Percentiles rank a stretch among this genome's conserved stretches.
Evolutionary conservation across 768 basidiomycete genomes (phyloP).

Genomic region (Lentinus tigrinus): DNA sequence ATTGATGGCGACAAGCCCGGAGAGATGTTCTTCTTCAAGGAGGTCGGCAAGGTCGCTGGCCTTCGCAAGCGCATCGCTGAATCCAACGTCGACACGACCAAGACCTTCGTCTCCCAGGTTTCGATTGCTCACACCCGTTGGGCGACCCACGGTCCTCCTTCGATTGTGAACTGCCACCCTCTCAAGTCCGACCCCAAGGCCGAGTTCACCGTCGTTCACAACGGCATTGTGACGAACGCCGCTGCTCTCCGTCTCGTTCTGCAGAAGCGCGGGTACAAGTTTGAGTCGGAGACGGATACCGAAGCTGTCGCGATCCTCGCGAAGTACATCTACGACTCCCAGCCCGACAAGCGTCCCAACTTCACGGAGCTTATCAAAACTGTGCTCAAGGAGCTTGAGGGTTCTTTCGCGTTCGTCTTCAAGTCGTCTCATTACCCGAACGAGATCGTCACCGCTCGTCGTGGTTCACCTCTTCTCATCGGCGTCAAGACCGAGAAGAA

Average conservation of each 20-base stretch:
- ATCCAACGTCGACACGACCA: constrained; percentile 68
- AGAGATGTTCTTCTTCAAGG: constrained; percentile 85
- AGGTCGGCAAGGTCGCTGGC: constrained; percentile 95
- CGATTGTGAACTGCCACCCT: constrained; percentile 90
- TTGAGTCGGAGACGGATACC: constrained; percentile 95
- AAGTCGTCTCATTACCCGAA: constrained; percentile 95
- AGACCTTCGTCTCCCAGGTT: constrained; percentile 81
- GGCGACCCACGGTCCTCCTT: constrained; percentile 96
- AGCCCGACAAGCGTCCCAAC: constrained; percentile 77
- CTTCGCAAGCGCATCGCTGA: constrained; percentile 86
- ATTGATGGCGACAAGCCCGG: constrained; percentile 89
- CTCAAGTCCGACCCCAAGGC: constrained; percentile 75
- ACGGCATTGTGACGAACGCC: constrained; percentile 97
- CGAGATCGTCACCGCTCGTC: constrained; percentile 92
- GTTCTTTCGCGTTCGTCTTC: constrained; percentile 99
- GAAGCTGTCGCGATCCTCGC: constrained; percentile 95
- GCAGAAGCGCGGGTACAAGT: constrained; percentile 92
- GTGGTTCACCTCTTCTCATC: constrained; percentile 93
- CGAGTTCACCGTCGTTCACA: constrained; percentile 95
- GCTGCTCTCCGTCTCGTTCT: constrained; percentile 86
- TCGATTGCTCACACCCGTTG: constrained; percentile 99
- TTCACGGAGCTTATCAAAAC: constrained; percentile 94
- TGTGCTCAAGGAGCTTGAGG: constrained; percentile 96
- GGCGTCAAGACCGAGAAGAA: constrained; percentile 99
- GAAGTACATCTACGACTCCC: constrained; percentile 96